Evolutionary conservation across 2,329 filamentous ascomycete genomes (phyloP), one percentile per base, ranked within the genome.

Genomic region (Fusarium caatingaense): DNA sequence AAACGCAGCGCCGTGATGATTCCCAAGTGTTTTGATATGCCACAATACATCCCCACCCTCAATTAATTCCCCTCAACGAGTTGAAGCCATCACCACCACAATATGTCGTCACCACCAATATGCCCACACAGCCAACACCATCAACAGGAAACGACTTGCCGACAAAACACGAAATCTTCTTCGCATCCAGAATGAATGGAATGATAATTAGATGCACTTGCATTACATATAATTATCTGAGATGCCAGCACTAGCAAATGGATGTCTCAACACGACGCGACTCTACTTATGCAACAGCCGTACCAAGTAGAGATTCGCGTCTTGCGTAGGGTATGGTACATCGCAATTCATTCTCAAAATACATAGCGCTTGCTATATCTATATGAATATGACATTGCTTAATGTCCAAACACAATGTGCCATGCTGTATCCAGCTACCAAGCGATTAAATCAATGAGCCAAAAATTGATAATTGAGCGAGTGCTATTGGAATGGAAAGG

Each of bases 21-120:
- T 55, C 7, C 12, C 7, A 25, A 44, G 64, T 73, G 69, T 68
- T 70, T 61, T 47, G 59, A 59, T 44, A 56, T 47, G 51, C 56
- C 51, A 25, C 12, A 8, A 46, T 53, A n/a, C 9, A 20, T 32
- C 18, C 23, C 18, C 45, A 12, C 40, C 46, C n/a, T 27, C 25
- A 49, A 51, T 23, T 50, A 21, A 51, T 41, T 37, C 55, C 40
- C 45, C 25, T n/a, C 23, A 28, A 32, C 11, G 11, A 15, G 23
- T 50, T 67, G 57, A 65, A 20, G 56, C 21, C 45, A 51, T 53
- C 64, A 54, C 21, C 60, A 55, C 40, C 53, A 68, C 16, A 42
- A 15, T 56, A 58, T 42, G 10, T 30, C 42, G 28, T 23, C 57
- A 59, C 25, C 37, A 50, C 25, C 58, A 23, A 42, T 16, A 37